phyloP scores from a whole-genome alignment of 2,329 filamentous ascomycete genomes.

The Mycosphaerelloides madeirae region DNA sequence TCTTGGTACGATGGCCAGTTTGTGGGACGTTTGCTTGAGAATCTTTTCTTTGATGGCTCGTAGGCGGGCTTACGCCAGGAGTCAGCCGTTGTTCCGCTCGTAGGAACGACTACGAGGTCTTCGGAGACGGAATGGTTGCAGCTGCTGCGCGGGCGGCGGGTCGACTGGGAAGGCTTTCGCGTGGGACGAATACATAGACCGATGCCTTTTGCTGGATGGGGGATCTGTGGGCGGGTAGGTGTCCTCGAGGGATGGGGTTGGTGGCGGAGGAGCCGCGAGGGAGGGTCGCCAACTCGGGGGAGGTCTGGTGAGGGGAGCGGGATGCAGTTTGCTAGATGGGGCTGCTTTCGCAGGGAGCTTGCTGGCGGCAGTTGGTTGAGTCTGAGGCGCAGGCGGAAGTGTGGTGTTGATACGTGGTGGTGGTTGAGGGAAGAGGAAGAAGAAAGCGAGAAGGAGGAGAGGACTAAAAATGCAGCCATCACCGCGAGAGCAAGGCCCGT shows the following conservation, averaged over 20 bases:
- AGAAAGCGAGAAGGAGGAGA: slow-evolving; percentile 3
- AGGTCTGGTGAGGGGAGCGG: slow-evolving; percentile 8
- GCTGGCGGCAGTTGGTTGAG: slow-evolving; percentile 7
- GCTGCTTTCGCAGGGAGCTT: slow-evolving; percentile 6
- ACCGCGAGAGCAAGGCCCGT: background rate
- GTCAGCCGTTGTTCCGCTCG: slow-evolving; percentile 86
- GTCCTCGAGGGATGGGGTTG: slow-evolving; percentile 17
- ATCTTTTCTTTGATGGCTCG: slow-evolving; percentile 9
- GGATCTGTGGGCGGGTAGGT: slow-evolving; percentile 15
- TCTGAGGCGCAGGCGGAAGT: slow-evolving; percentile 5
- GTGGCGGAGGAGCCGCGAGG: slow-evolving; percentile 15
- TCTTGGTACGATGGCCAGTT: slow-evolving; percentile 16
- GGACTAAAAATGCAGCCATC: background rate
- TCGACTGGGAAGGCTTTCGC: slow-evolving; percentile 90
- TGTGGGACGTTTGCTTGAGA: slow-evolving; percentile 9
- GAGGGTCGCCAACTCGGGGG: slow-evolving; percentile 12
- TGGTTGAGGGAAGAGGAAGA: slow-evolving; percentile 4
- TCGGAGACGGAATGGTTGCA: slow-evolving; percentile 85
- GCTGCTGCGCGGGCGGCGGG: slow-evolving; percentile 82
- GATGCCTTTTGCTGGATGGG: slow-evolving; percentile 23
- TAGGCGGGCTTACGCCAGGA: slow-evolving; percentile 17
- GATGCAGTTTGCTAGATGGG: slow-evolving; percentile 10
- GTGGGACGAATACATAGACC: slow-evolving; percentile 99
- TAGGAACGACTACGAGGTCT: slow-evolving; percentile 80
- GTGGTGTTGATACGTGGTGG: slow-evolving; percentile 7